Base-by-base conservation (phyloP, 306 rosid genomes). In the Inga leiocalycina region DNA sequence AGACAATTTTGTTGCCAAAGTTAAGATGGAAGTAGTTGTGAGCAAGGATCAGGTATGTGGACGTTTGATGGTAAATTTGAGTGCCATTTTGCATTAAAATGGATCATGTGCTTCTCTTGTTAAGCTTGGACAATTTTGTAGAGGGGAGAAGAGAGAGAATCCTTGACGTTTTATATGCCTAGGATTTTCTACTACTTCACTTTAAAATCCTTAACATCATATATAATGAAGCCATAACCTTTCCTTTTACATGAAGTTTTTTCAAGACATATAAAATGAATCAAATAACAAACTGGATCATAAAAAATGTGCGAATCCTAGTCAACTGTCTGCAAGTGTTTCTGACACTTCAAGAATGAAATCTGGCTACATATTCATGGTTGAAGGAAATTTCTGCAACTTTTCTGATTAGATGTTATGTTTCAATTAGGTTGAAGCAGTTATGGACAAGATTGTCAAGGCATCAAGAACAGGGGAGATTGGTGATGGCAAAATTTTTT, bases 11-110 rank as follows among this genome's bases (percentile, higher is more conserved):
- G 90, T 96, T 9, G 89, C 92, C 85, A 93, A 96, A 91, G 94
- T 96, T 80, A 96, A 96, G 88, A 87, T 96, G 94, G 99, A 96
- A 91, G 89, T 96, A 78, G 99, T 96, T 67, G 92, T 93, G 81
- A 82, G 69, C 76, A 93, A 90, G 80, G 92, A 92, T 77, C 98
- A 93, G 98, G 98, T 96, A 78, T 61, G 76, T 73, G 78, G 13
- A n/a, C 56, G 69, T 76, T 75, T 61, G 75, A 6, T 39, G n/a
- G 80, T 70, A 20, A 20, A 70, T 70, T 43, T 41, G 15, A 16
- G 79, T 79, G 73, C 43, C 44, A 19, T 37, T 70, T 3, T 30
- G 51, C 13, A 52, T 62, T 70, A 34, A 73, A 74, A 70, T 56
- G 59, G 70, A 32, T 61, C 6, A 9, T 54, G 48, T 61, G 30